Base-by-base conservation (phyloP, 345 rosid genomes). In the Schrenkiella parvula region DNA sequence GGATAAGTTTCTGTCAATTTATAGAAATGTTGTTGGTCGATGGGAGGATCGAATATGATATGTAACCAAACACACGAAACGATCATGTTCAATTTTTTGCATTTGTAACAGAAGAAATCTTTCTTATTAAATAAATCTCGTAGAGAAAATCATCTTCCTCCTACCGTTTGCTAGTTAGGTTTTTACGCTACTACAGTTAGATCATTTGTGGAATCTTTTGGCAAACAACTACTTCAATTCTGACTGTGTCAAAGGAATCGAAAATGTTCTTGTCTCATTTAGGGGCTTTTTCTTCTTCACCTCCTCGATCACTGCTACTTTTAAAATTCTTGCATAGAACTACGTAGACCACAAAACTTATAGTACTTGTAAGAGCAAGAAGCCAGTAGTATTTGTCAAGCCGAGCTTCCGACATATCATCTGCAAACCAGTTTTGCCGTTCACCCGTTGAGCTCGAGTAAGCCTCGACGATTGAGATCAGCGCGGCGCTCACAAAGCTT, bases 381-480 rank as follows among this genome's bases (percentile, higher is more conserved):
- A 93, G 79, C 96, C 97, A 91, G 75, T 93, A 93, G 78, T 82
- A 89, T 29, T 81, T 86, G 78, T 93, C 91, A 0, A 93, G 78
- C 23, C 88, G 74, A 13, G 93, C 90, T 76, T 89, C 76, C 26
- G 84, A 83, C 98, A 93, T 91, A 81, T 93, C 82, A 80, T 93
- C 96, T 1, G 81, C 77, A 76, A 93, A 93, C 98, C 97, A 93
- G 84, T 83, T 82, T 51, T 68, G 48, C 8, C 81, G 60, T 14
- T 81, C 66, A 28, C 84, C 88, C 25, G 61, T 68, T 28, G 81
- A 75, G 15, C 81, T 72, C 0, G 91, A 78, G 37, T 78, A 63
- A 6, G 65, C 51, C 79, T 93, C 98, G 0, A 87, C 71, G 3
- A 82, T 18, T 6, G 89, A 39, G 38, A 91, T 93, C 80, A 88